A percentile compares a stretch with the other conserved stretches of the same genome.
These are phyloP conservation scores for Albifimbria verrucaria DNA, from an alignment of 2,329 filamentous ascomycete genomes.

Conservation along the genomic window DNA sequence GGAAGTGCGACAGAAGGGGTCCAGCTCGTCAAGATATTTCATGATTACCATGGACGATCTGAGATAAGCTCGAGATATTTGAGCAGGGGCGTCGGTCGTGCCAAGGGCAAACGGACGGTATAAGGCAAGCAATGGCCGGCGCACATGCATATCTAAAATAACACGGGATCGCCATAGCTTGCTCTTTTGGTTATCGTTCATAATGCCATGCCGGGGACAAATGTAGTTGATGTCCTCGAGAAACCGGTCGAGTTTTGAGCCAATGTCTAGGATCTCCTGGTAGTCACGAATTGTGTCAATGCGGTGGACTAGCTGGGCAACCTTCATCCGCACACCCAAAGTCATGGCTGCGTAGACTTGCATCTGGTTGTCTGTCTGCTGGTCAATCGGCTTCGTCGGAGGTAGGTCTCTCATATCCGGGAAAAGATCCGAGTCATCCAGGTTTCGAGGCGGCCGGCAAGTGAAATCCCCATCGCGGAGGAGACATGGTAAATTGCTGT, in stretches of 20 bases:
- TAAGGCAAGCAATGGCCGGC: conserved; percentile 48
- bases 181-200: conserved; percentile 41
- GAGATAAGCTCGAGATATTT: conserved; percentile 50
- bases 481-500: conserved; percentile 48
- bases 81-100: conserved; percentile 44
- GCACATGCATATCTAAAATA: conserved; percentile 52
- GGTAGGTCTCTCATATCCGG: conserved; percentile 47
- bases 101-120: conserved; percentile 55
- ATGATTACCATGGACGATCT: conserved; percentile 54
- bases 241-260: conserved; percentile 49
- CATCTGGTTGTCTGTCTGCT: conserved; percentile 50
- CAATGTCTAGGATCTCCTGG: conserved; percentile 49
- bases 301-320: conserved; percentile 47
- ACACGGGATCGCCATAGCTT: conserved; percentile 50
- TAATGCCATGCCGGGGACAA: conserved; percentile 42
- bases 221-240: conserved; percentile 54
- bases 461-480: conserved; percentile 53
- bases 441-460: conserved; percentile 49
- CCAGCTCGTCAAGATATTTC: conserved; percentile 52
- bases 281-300: conserved; percentile 53
- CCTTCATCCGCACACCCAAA: conserved; percentile 45
- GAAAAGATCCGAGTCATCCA: conserved; percentile 49
- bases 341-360: conserved; percentile 53
- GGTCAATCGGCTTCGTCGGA: conserved; percentile 45
- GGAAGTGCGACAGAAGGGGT: conserved; percentile 44